Evolutionary conservation across 2,329 filamentous ascomycete genomes (phyloP).

Genomic region (Talaromyces sp.): DNA sequence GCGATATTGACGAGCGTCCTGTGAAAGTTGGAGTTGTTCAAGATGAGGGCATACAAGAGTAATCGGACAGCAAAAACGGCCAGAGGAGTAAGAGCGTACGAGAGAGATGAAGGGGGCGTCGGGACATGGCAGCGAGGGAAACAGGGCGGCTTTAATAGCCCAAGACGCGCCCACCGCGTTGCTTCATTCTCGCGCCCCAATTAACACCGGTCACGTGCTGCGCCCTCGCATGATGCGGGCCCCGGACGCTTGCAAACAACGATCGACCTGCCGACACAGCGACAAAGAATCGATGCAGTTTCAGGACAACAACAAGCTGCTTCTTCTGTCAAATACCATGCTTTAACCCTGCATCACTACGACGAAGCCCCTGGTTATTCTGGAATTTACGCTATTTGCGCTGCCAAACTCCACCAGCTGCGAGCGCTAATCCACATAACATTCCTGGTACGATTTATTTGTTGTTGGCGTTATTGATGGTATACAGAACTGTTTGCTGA

Average conservation of each 20-base stretch:
- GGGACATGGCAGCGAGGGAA: neutral
- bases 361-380: constrained; percentile 5
- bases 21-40: neutral
- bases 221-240: constrained; percentile 11
- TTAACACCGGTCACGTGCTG: constrained; percentile 29
- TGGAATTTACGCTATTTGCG: constrained; percentile 3
- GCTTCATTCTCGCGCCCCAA: constrained; percentile 19
- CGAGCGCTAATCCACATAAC: constrained; percentile 12
- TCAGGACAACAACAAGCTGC: constrained; percentile 7
- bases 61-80: neutral
- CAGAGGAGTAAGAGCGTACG: neutral
- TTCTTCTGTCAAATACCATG: constrained; percentile 6
- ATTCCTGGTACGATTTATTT: constrained; percentile 13
- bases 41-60: neutral
- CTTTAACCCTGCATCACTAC: constrained; percentile 1
- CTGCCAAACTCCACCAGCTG: constrained; percentile 8
- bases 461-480: constrained; percentile 5
- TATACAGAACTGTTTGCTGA: constrained; percentile 2
- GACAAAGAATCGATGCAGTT: constrained; percentile 8
- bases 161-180: constrained; percentile 13
- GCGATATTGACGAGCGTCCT: neutral
- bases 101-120: neutral
- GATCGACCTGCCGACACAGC: neutral
- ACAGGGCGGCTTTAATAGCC: constrained; percentile 1
- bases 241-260: constrained; percentile 10